Evolutionary conservation across 2,329 filamentous ascomycete species (phyloP), one percentile per base, ranked within the genome.

Genomic region (Blastomyces emzantsi): DNA sequence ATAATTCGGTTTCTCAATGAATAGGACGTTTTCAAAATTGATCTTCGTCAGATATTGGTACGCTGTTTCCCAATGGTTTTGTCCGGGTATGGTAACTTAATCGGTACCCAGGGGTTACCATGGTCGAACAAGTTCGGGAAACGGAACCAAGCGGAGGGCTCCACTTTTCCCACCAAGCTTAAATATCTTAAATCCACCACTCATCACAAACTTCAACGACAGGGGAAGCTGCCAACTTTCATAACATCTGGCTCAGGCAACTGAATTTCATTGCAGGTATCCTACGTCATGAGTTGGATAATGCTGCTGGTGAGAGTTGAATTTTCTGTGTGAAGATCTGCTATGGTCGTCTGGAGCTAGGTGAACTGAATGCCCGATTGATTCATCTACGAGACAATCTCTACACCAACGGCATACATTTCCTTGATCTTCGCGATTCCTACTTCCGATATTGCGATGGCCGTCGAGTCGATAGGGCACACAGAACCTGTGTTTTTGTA

Each of bases 111-210:
- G 11, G 9, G 4, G 5, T 52, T 52, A 30, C 49, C 25, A 11
- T 25, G 47, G 47, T 13, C 47, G 9, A 13, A 13, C 36, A 25
- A 39, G 17, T 17, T 33, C 33, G 33, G n/a, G 19, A 22, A 57
- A 15, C 22, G 55, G 55, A 41, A 15, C 49, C 49, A 25, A 17
- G 17, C 25, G 2, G 13, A 19, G 8, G 56, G 6, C 39, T 41
- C 56, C 11, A 6, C 39, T 30, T 13, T 45, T 47, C 36, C 56
- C 56, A 39, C 39, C 25, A 47, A 59, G 41, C 39, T 59, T 59
- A 33, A 54, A 17, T 19, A 30, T 39, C 22, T 45, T 59, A 59
- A 59, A 45, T 25, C 9, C 56, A 59, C 56, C 56, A 59, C 52
- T 55, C 52, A 36, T 33, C 52, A 1, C 17, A 15, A 22, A 39